Evolutionary conservation across 768 basidiomycete species (phyloP), one percentile per base, ranked within the genome.

Genomic region (Panaeolus cyanescens): DNA sequence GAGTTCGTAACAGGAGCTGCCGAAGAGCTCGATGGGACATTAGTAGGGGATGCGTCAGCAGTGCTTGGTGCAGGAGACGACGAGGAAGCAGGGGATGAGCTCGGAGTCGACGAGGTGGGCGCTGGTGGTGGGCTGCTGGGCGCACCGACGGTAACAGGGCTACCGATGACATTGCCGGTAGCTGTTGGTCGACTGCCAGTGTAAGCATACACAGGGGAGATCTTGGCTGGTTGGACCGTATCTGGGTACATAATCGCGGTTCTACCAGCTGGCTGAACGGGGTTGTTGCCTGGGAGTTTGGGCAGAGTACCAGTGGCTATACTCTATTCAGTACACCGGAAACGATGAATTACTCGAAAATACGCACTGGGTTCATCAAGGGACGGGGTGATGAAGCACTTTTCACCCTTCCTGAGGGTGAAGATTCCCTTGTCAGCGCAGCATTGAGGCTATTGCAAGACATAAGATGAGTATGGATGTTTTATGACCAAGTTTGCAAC

Each of bases 211-310:
- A 78, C 70, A 13, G 78, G 77, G n/a, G 65, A 50, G 25, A 50
- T 50, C 45, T 28, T 9, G 13, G 45, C 45, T 10, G 45, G 45
- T 0, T 10, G 15, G 5, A 28, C 25, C 15, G 45, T 28, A 13
- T 50, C 19, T 50, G 45, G 45, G 45, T 28, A 50, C 22, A 15
- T 12, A 13, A 50, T 28, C 25, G 45, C 45, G 25, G 45, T 58
- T 20, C 42, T 50, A 12, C 72, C 73, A 50, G 67, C 68, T 20
- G 60, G 59, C 40, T 71, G 69, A 31, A 80, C 74, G 17, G 78
- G 77, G 64, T 80, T 80, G 70, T 78, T 78, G 8, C 79, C 79
- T 0, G 79, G 79, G 33, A 80, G 75, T 32, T 71, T 66, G 34
- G 59, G 4, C 42, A 80, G 60, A 2, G 70, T 77, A 54, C 79